Evolutionary conservation across 495 filamentous ascomycete species (phyloP).

Genomic region (Staphylotrichum longicolle): DNA sequence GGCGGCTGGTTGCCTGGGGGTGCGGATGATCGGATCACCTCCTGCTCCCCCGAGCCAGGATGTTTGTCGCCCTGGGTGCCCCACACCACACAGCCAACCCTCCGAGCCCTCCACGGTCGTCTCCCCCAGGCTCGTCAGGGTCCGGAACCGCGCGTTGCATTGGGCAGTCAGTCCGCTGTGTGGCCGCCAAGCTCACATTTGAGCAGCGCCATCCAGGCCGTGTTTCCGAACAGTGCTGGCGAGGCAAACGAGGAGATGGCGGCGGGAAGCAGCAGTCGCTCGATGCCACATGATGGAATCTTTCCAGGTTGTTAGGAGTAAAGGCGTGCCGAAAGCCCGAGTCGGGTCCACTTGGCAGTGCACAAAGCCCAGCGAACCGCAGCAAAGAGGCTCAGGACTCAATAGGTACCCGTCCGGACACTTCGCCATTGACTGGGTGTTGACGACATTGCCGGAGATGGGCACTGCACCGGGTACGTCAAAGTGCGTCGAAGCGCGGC

Average conservation of each 20-base stretch:
- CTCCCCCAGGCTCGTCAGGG: neutral
- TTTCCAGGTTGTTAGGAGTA: neutral
- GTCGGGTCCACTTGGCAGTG: slow-evolving; percentile 1
- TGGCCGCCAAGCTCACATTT: too few species aligned
- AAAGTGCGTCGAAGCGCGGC: too few species aligned
- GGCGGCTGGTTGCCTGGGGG: neutral
- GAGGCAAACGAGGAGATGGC: neutral
- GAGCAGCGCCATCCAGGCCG: too few species aligned
- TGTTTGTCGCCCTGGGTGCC: neutral
- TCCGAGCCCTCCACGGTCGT: neutral
- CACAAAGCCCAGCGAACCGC: too few species aligned
- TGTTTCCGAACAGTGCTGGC: neutral
- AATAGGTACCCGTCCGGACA: too few species aligned
- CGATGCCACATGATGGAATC: slow-evolving; percentile 2
- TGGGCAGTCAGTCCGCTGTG: too few species aligned
- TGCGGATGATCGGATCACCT: slow-evolving; percentile 8
- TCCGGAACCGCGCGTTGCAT: neutral
- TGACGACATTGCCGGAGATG: neutral
- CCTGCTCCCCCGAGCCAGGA: neutral
- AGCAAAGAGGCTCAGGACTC: too few species aligned
- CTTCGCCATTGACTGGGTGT: neutral
- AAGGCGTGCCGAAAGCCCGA: slow-evolving; percentile 10
- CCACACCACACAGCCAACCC: neutral
- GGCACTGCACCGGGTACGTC: neutral
- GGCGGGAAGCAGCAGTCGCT: neutral